Evolutionary conservation across 768 basidiomycete species (phyloP).

Genomic region (Sutorius australiensis): DNA sequence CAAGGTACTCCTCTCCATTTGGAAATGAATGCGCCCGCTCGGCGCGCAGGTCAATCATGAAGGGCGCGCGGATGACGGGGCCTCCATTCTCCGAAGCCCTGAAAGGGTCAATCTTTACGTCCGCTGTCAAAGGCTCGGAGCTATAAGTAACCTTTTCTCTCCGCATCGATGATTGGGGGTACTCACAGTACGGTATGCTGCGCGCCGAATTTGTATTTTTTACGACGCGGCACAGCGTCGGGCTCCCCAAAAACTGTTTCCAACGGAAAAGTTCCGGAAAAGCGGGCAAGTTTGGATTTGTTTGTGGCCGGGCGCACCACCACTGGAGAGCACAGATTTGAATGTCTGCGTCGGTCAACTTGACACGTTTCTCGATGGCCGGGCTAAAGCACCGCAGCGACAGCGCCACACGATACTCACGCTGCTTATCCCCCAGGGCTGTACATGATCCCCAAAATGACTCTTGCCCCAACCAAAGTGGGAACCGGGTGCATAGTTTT

Average conservation of each 20-base stretch:
- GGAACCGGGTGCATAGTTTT: not conserved
- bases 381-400: constrained; percentile 1
- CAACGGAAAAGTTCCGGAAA: constrained; percentile 13
- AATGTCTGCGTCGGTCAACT: constrained; percentile 12
- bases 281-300: not conserved
- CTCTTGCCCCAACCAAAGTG: not conserved
- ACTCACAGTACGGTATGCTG: not conserved
- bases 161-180: not conserved
- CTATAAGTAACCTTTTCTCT: not conserved
- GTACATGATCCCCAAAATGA: not conserved
- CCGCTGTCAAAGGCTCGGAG: constrained; percentile 1
- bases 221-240: not conserved
- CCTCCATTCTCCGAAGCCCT: constrained; percentile 19
- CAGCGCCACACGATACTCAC: not conserved
- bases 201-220: not conserved
- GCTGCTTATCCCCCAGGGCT: not conserved
- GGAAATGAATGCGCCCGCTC: not conserved
- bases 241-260: not conserved
- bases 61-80: constrained; percentile 3
- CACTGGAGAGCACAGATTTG: not conserved
- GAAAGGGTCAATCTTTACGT: constrained; percentile 1
- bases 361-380: constrained; percentile 17
- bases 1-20: not conserved
- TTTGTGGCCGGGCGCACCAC: not conserved
- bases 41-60: constrained; percentile 24